A percentile compares a stretch with the other conserved stretches of the same genome.
These are phyloP conservation scores for Penicillium sp. DNA, from an alignment of 2,329 filamentous ascomycete genomes.

Conservation along the genomic window DNA sequence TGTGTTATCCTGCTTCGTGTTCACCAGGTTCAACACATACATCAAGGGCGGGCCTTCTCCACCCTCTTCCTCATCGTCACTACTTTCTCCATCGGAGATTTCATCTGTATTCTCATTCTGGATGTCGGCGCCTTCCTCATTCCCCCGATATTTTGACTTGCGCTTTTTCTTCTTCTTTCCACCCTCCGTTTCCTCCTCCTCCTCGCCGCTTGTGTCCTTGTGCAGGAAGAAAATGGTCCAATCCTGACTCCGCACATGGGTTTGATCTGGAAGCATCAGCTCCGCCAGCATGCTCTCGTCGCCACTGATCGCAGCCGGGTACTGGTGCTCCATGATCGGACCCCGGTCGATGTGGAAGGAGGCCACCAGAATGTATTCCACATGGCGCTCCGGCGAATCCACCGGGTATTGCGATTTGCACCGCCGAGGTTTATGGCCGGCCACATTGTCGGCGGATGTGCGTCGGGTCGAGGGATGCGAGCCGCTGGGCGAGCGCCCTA, in stretches of 20 bases:
- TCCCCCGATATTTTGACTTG: slow-evolving; percentile 42
- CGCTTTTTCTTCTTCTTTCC: slow-evolving; percentile 45
- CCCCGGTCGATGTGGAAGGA: slow-evolving; percentile 96
- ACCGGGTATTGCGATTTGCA: slow-evolving; percentile 73
- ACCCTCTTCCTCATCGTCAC: slow-evolving; percentile 63
- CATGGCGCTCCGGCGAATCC: slow-evolving; percentile 81
- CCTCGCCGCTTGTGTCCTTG: slow-evolving; percentile 83
- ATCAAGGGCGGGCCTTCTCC: slow-evolving; percentile 87
- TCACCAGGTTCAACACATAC: slow-evolving; percentile 95
- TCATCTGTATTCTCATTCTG: slow-evolving; percentile 51
- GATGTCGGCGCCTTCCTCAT: slow-evolving; percentile 50
- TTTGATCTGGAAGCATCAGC: slow-evolving; percentile 96
- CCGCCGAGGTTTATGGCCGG: slow-evolving; percentile 53
- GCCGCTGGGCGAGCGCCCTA: slow-evolving; percentile 50
- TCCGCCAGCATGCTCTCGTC: slow-evolving; percentile 98
- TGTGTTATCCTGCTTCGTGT: slow-evolving; percentile 93
- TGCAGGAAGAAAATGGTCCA: slow-evolving; percentile 99
- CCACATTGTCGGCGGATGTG: slow-evolving; percentile 39
- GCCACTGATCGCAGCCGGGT: slow-evolving; percentile 88
- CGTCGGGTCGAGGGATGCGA: slow-evolving; percentile 40
- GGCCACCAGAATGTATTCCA: slow-evolving; percentile 96
- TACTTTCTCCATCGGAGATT: slow-evolving; percentile 43
- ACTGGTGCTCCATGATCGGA: slow-evolving; percentile 98
- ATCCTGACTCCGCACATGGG: slow-evolving; percentile 89
- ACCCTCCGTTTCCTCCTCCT: slow-evolving; percentile 64